Evolutionary conservation across 768 basidiomycete genomes (phyloP), one percentile per base, ranked within the genome.

Genomic region (Leucosporidium scottii): DNA sequence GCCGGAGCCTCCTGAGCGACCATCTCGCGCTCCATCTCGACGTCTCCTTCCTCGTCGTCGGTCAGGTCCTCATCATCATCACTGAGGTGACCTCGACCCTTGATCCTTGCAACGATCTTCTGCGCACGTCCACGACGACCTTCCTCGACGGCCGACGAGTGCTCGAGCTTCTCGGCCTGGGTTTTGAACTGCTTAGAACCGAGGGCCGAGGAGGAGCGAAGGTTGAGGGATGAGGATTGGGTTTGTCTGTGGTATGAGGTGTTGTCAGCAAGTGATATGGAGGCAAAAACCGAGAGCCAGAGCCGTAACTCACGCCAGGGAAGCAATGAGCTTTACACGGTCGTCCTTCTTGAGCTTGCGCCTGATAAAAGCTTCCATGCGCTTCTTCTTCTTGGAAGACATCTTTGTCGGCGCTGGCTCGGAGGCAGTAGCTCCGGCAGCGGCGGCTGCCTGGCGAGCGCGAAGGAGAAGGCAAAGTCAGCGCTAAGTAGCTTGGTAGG

Each of bases 271-370:
- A 30, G 23, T 34, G 34, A 34, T 15, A 28, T 17, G 27, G 9
- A 21, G 9, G 34, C 7, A 34, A 48, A 21, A 23, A 31, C n/a
- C 54, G n/a, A 63, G 50, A 30, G 31, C 27, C 2, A 49, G 17
- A 30, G 30, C 34, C 30, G 39, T 34, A 31, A 64, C 86, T 69
- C 80, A 92, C 92, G 86, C 83, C 68, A 96, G 81, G 77, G 89
- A 91, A 71, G 90, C 85, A 63, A 94, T 86, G 20, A 96, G 82
- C 25, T 82, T 77, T 6, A 85, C 75, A 55, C 92, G 84, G 68
- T 91, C 90, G 75, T 96, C 93, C 77, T 92, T 90, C 79, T 88
- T 91, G 58, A 94, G 80, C 78, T 93, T 93, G 80, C 93, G 93
- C 59, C 91, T 91, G 74, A 97, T 93, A 75, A 92, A 98, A 70